Evolutionary conservation across 805 yeast genomes (phyloP).

Genomic region (Ogataea nitratoaversa): DNA sequence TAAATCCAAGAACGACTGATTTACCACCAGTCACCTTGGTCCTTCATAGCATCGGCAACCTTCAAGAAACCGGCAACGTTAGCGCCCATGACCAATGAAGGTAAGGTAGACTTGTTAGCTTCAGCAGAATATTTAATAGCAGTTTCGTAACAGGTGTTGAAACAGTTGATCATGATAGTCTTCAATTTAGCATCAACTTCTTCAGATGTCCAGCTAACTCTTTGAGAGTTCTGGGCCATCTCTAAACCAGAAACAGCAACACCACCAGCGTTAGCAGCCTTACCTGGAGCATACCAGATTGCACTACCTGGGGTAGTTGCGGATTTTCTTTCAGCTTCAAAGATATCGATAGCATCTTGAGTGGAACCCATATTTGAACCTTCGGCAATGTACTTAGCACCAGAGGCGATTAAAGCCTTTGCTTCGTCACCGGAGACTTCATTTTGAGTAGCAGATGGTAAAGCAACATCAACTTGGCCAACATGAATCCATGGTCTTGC

Average conservation of each 20-base stretch:
- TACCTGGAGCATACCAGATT: slow-evolving; percentile 99
- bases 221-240: slow-evolving; percentile 99
- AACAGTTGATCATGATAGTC: slow-evolving; percentile 89
- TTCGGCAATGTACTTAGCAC: slow-evolving; percentile 92
- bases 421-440: slow-evolving; percentile 98
- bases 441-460: slow-evolving; percentile 98
- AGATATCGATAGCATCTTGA: slow-evolving; percentile 91
- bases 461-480: slow-evolving; percentile 89
- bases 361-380: slow-evolving; percentile 99
- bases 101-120: slow-evolving; percentile 61
- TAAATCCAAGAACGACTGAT: background rate
- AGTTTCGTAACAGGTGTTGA: slow-evolving; percentile 87
- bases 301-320: slow-evolving; percentile 38
- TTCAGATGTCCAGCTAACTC: slow-evolving; percentile 86
- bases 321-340: slow-evolving; percentile 73
- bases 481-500: slow-evolving; percentile 96
- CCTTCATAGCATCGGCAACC: slow-evolving; percentile 98
- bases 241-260: slow-evolving; percentile 97
- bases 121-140: slow-evolving; percentile 77
- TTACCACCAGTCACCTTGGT: slow-evolving; percentile 76
- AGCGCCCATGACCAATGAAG: slow-evolving; percentile 97
- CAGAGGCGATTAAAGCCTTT: slow-evolving; percentile 85
- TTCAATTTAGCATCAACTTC: slow-evolving; percentile 89
- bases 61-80: slow-evolving; percentile 98
- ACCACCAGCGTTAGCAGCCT: slow-evolving; percentile 99